Evolutionary conservation across 148 eudicot genomes (phyloP).

Genomic region (Rhododendron molle): DNA sequence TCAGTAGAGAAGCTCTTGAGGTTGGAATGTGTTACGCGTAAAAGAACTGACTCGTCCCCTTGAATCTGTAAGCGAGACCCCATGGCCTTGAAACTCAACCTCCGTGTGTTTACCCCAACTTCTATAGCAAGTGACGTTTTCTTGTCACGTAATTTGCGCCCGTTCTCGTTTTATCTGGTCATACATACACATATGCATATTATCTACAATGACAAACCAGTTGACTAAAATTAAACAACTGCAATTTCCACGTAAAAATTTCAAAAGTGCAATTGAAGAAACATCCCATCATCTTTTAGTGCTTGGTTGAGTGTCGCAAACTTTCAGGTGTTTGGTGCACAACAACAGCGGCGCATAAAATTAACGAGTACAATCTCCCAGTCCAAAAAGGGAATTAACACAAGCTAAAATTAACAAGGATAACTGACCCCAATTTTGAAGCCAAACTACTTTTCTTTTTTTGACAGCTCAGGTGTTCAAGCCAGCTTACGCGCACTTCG

Average conservation of each 20-base stretch:
- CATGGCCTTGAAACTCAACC: constrained; percentile 23
- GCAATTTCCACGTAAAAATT: not conserved
- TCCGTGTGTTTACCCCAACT: not conserved
- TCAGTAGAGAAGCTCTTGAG: constrained; percentile 73
- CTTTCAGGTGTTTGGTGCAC: not conserved
- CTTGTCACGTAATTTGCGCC: not conserved
- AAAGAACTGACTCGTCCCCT: constrained; percentile 68
- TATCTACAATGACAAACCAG: not conserved
- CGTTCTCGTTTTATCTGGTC: not conserved
- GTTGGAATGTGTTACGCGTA: constrained; percentile 78
- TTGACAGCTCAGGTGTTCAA: too few species aligned
- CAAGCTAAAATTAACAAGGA: not conserved
- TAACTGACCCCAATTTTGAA: not conserved
- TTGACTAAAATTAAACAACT: not conserved
- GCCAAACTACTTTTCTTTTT: not conserved
- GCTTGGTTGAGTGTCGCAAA: not conserved
- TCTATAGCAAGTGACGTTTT: not conserved
- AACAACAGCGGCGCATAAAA: not conserved
- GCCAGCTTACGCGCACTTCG: too few species aligned
- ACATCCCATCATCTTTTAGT: not conserved
- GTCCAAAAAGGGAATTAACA: not conserved
- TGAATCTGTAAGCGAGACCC: constrained; percentile 54
- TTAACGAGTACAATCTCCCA: not conserved
- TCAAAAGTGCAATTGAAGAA: not conserved
- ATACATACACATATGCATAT: not conserved